Evolutionary conservation across 768 basidiomycete species (phyloP).

Genomic region (Leccinum subgranulosum): DNA sequence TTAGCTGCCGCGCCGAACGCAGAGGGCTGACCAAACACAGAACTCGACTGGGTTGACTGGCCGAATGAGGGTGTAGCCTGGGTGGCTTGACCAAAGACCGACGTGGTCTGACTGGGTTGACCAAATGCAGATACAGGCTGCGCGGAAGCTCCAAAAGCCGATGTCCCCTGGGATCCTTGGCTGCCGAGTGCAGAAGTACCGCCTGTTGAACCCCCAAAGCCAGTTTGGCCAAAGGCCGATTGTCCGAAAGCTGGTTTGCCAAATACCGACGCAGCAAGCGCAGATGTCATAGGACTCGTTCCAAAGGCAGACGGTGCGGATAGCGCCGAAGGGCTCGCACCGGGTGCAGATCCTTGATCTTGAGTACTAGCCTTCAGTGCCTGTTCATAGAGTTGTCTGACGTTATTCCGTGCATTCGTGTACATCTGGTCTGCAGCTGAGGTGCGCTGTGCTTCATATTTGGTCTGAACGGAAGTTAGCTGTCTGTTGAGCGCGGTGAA

Average conservation of each 20-base stretch:
- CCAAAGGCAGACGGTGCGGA: conserved; percentile 40
- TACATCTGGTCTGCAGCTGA: conserved; percentile 49
- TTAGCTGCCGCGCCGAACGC: conserved; percentile 34
- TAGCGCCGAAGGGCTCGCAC: conserved; percentile 18
- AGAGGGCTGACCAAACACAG: conserved; percentile 39
- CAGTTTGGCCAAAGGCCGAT: conserved; percentile 39
- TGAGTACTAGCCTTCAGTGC: conserved; percentile 43
- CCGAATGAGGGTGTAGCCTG: conserved; percentile 30
- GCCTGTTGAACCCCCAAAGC: conserved; percentile 19
- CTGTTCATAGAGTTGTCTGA: conserved; percentile 48
- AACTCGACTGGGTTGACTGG: conserved; percentile 29
- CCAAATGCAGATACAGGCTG: conserved; percentile 37
- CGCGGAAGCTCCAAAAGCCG: conserved; percentile 35
- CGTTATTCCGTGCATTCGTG: conserved; percentile 47
- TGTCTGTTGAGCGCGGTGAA: background rate
- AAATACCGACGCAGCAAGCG: conserved; percentile 32
- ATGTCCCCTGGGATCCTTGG: conserved; percentile 26
- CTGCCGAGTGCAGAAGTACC: conserved; percentile 22
- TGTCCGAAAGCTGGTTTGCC: conserved; percentile 34
- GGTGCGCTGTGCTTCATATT: conserved; percentile 59
- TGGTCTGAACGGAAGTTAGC: conserved; percentile 34
- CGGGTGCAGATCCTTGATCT: conserved; percentile 6
- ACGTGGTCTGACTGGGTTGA: conserved; percentile 32
- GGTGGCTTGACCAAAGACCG: conserved; percentile 36
- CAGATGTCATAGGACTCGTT: conserved; percentile 24